These are phyloP conservation scores for Lumnitzera racemosa DNA, from an alignment of 345 rosid species.

Conservation along the genomic window DNA sequence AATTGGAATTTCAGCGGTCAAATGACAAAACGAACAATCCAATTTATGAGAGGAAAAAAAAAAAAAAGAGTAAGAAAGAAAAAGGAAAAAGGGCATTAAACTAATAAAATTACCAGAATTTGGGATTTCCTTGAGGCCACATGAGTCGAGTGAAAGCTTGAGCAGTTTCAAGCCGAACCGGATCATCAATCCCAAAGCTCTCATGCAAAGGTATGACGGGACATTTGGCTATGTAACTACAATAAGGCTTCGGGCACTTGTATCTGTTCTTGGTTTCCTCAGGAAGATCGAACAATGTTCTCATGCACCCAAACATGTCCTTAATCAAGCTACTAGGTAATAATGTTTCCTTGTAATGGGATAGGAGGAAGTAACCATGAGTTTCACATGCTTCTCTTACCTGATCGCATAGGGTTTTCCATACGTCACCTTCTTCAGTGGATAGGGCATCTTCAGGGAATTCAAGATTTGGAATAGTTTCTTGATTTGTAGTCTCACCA, in stretches of 20 bases:
- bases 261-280: constrained; percentile 28
- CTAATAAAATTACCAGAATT: constrained; percentile 23
- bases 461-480: constrained; percentile 15
- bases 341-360: constrained; percentile 7
- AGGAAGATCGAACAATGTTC: constrained; percentile 33
- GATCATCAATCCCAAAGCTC: constrained; percentile 36
- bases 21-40: too few species aligned
- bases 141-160: constrained; percentile 30
- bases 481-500: neutral
- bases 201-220: constrained; percentile 24
- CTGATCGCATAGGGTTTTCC: constrained; percentile 16
- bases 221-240: constrained; percentile 23
- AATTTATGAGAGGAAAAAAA: too few species aligned
- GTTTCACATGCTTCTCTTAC: constrained; percentile 37
- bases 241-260: constrained; percentile 25
- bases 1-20: too few species aligned
- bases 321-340: constrained; percentile 9
- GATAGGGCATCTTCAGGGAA: constrained; percentile 5
- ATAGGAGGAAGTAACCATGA: constrained; percentile 31
- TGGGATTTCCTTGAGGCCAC: constrained; percentile 39
- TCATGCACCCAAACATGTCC: constrained; percentile 17
- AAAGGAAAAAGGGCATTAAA: too few species aligned
- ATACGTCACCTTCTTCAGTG: neutral
- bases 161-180: constrained; percentile 6
- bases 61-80: too few species aligned